Percentiles rank a stretch among this genome's conserved stretches.
Evolutionary conservation across 345 rosid genomes (phyloP).

Genomic region (Salix caprea): DNA sequence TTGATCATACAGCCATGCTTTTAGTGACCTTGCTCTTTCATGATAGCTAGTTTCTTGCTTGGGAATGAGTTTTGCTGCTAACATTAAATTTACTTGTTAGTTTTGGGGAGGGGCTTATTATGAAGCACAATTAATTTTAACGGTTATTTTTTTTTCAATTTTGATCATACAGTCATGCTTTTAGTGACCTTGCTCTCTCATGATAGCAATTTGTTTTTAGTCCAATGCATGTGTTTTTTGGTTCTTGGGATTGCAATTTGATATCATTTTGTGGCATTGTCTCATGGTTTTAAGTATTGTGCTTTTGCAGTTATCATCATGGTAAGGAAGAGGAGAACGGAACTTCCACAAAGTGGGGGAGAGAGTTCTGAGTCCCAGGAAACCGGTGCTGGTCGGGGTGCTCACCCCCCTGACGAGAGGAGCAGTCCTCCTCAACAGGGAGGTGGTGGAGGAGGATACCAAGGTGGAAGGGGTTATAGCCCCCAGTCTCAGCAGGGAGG

Average conservation of each 20-base stretch:
- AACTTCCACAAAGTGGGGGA: conserved; percentile 47
- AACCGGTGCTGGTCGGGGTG: conserved; percentile 42
- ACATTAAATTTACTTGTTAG: not conserved
- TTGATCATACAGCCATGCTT: not conserved
- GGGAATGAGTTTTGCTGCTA: too few relatives aligned
- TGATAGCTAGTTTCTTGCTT: not conserved
- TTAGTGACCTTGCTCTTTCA: not conserved
- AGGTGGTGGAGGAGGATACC: conserved; percentile 34
- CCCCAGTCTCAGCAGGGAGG: conserved; percentile 63
- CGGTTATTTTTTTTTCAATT: not conserved
- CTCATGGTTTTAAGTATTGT: not conserved
- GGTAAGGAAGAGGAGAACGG: conserved; percentile 78
- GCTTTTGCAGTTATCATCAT: conserved; percentile 36
- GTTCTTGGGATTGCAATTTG: not conserved
- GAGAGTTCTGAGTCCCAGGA: conserved; percentile 61
- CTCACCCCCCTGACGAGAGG: conserved; percentile 41
- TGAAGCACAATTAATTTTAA: not conserved
- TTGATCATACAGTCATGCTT: not conserved
- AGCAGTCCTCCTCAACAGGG: conserved; percentile 44
- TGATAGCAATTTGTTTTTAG: not conserved
- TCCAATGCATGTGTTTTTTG: not conserved
- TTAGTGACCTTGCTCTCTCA: not conserved
- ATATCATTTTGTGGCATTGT: not conserved
- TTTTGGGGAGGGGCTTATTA: not conserved
- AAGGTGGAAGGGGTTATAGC: conserved; percentile 54